Percentiles rank a stretch among this genome's conserved stretches.
Evolutionary conservation across 345 rosid species (phyloP).

Genomic region (Carallia brachiata): DNA sequence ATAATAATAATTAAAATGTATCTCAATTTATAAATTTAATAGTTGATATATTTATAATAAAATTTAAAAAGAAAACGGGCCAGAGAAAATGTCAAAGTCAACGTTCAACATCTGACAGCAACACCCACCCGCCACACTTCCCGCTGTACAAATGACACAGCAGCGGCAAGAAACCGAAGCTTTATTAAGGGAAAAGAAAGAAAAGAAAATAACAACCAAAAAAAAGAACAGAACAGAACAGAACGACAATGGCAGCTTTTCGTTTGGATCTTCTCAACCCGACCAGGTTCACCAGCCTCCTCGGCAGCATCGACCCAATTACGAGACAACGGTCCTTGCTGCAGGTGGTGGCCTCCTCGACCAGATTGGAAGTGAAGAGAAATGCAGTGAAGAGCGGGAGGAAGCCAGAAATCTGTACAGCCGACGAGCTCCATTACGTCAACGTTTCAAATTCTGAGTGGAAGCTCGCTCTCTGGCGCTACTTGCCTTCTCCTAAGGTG

Average conservation of each 20-base stretch:
- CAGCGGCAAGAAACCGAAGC: too few species aligned
- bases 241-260: neutral
- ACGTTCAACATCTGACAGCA: too few species aligned
- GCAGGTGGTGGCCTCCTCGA: neutral
- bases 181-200: too few species aligned
- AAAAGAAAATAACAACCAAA: too few species aligned
- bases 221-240: too few species aligned
- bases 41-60: too few species aligned
- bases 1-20: too few species aligned
- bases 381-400: neutral
- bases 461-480: constrained; percentile 61
- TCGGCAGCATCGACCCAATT: neutral
- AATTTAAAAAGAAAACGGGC: too few species aligned
- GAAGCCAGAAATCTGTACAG: constrained; percentile 45
- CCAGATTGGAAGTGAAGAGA: neutral
- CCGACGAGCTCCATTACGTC: constrained; percentile 57
- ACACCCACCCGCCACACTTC: too few species aligned
- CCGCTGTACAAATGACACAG: too few species aligned
- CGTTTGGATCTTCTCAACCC: neutral
- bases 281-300: neutral
- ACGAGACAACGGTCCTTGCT: neutral
- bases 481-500: constrained; percentile 54
- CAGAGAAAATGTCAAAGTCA: too few species aligned
- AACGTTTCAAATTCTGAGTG: constrained; percentile 37
- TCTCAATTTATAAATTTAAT: too few species aligned